A percentile compares a stretch with the other conserved stretches of the same genome.
phyloP scores from a whole-genome alignment of 2,329 filamentous ascomycete genomes.

The Claviceps arundinis region DNA sequence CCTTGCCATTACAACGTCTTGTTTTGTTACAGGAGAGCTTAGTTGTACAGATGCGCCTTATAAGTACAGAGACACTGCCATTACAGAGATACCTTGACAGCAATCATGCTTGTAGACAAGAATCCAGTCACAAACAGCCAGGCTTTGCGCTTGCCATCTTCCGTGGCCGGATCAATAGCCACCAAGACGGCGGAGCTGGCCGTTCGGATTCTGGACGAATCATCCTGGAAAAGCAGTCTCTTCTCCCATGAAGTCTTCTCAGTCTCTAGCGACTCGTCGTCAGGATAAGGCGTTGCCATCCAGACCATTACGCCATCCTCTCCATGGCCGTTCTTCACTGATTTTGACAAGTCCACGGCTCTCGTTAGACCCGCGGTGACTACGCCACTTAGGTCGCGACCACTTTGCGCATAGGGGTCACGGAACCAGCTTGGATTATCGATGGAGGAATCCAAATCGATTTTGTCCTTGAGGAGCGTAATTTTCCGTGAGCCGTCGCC shows the following conservation, averaged over 20 bases:
- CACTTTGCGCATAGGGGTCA: slow-evolving; percentile 33
- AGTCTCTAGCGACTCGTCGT: background rate
- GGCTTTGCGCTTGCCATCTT: slow-evolving; percentile 31
- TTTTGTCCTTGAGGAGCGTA: slow-evolving; percentile 21
- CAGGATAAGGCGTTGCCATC: slow-evolving; percentile 14
- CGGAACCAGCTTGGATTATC: slow-evolving; percentile 48
- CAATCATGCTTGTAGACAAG: slow-evolving; percentile 32
- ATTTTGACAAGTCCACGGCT: slow-evolving; percentile 22
- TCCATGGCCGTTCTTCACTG: slow-evolving; percentile 19
- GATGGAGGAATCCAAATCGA: slow-evolving; percentile 30
- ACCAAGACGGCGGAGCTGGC: slow-evolving; percentile 40
- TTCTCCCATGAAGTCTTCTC: slow-evolving; percentile 24
- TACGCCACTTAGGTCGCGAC: slow-evolving; percentile 38
- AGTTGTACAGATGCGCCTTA: too few species aligned
- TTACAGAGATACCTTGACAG: slow-evolving; percentile 37
- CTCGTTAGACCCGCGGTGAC: slow-evolving; percentile 34
- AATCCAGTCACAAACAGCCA: slow-evolving; percentile 48
- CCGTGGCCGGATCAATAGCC: slow-evolving; percentile 32
- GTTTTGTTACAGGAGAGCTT: too few species aligned
- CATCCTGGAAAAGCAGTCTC: slow-evolving; percentile 42
- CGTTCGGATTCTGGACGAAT: slow-evolving; percentile 35
- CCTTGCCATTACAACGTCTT: too few species aligned
- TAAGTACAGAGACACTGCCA: background rate
- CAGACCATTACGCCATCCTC: slow-evolving; percentile 34
- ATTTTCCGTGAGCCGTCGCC: slow-evolving; percentile 9